Conservation (phyloP, 371 early-diverging fungal species). For the Mycotypha africana region DNA sequence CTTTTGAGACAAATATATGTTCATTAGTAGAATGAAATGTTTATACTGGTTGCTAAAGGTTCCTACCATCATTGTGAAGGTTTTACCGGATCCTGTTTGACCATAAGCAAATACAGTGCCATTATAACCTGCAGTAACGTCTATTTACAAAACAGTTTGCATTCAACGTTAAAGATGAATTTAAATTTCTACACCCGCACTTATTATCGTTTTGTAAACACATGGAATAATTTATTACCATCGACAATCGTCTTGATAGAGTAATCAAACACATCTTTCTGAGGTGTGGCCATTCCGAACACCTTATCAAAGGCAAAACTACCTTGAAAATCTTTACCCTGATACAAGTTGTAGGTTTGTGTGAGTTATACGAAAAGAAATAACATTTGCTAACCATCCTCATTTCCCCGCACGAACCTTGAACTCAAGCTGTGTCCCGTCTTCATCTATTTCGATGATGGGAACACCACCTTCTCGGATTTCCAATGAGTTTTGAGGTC, state of each 20-base stretch:
- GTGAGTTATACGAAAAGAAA: not conserved
- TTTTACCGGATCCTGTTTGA: constrained; percentile 97
- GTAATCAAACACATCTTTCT: constrained; percentile 83
- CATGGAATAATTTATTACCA: no score
- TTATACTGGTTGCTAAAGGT: constrained; percentile 9
- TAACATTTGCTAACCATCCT: not conserved
- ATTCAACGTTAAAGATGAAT: no score
- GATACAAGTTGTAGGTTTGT: not conserved
- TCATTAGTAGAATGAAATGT: constrained; percentile 60
- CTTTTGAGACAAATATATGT: constrained; percentile 56
- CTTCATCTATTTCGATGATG: constrained; percentile 76
- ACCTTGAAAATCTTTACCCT: constrained; percentile 85
- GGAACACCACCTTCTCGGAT: constrained; percentile 81
- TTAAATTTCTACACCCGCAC: no score
- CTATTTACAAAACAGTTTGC: constrained; percentile 14
- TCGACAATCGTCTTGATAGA: constrained; percentile 87
- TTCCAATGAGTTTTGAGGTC: constrained; percentile 92
- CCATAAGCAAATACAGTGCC: constrained; percentile 98
- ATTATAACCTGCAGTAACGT: constrained; percentile 79
- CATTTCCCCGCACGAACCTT: constrained; percentile 33
- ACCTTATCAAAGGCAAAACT: constrained; percentile 85
- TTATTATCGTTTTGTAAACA: constrained; percentile 1
- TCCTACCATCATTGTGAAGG: constrained; percentile 92
- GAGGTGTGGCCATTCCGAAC: constrained; percentile 79
- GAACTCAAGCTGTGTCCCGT: constrained; percentile 70